Evolutionary conservation across 768 basidiomycete species (phyloP).

Genomic region (Hygrocybe coccinea): DNA sequence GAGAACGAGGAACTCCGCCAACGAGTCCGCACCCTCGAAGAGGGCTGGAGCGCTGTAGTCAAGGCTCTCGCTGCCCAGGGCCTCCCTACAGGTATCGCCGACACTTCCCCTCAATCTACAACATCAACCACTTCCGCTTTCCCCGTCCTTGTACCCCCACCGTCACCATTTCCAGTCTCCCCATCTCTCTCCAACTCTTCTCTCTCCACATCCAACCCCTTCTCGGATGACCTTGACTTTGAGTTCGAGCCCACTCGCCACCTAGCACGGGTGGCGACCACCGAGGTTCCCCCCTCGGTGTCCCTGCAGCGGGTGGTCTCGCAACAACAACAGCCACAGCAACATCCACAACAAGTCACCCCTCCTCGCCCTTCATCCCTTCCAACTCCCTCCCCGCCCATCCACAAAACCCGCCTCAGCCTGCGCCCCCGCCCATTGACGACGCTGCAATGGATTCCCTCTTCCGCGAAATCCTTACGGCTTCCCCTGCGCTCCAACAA

Average conservation of each 20-base stretch:
- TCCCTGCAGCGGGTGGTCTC: slow-evolving; percentile 91
- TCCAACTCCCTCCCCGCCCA: not conserved
- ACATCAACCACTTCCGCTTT: slow-evolving; percentile 24
- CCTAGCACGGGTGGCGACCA: slow-evolving; percentile 96
- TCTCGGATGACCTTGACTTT: slow-evolving; percentile 34
- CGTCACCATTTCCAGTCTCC: slow-evolving; percentile 33
- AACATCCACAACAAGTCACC: not conserved
- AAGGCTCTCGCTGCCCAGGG: slow-evolving; percentile 70
- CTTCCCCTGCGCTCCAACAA: slow-evolving; percentile 34
- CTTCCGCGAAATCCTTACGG: slow-evolving; percentile 64
- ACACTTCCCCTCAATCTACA: slow-evolving; percentile 22
- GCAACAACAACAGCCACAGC: slow-evolving; percentile 14
- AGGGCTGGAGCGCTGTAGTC: slow-evolving; percentile 76
- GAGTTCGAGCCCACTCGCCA: slow-evolving; percentile 77
- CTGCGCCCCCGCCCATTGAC: slow-evolving; percentile 39
- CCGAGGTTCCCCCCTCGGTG: slow-evolving; percentile 54
- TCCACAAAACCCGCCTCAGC: not conserved
- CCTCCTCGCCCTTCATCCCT: not conserved
- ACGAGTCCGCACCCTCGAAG: slow-evolving; percentile 72
- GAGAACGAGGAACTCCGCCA: slow-evolving; percentile 76
- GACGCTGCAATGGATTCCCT: slow-evolving; percentile 63
- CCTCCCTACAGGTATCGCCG: slow-evolving; percentile 43
- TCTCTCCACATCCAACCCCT: slow-evolving; percentile 28
- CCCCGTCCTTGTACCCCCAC: slow-evolving; percentile 26
- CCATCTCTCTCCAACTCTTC: slow-evolving; percentile 42